Base-by-base conservation (phyloP, 352 stramenopile genomes). In the Phytophthora macrochlamydospora region DNA sequence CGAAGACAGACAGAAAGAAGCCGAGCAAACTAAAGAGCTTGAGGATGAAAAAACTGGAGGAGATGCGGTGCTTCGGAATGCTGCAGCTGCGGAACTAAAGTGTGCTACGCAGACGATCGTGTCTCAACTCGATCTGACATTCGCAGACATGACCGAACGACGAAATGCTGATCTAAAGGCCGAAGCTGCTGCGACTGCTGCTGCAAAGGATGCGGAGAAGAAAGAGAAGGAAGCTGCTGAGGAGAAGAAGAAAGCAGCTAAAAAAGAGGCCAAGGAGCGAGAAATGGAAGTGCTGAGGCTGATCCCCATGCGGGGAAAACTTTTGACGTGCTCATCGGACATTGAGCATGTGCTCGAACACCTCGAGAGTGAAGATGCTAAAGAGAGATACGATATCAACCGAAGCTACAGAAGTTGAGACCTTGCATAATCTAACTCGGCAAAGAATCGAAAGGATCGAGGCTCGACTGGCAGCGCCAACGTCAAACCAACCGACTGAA, bases 211-310 rank as follows among this genome's bases (percentile, higher is more conserved):
- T 24, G 56, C 38, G 0, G 75, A 82, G 13, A 71, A 79, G n/a
- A 77, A 71, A 13, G 79, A 83, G 43, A 74, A 78, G 31, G 76
- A 85, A 46, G 60, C 52, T n/a, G 70, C 72, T 1, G 65, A 80
- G 0, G 67, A 75, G 3, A 75, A 76, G 45, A 84, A 80, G 64
- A 67, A 62, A 12, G 53, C 56, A 1, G 71, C 73, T 2, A 73
- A 85, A 7, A 62, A 65, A 8, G 62, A 66, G 2, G 43, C 49
- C 5, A 79, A 77, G 51, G 62, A 73, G 42, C 56, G 69, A 7
- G 70, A 87, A 9, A 72, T 65, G 54, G 69, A 87, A 56, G 76
- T 89, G 7, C 48, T 90, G 31, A 70, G 69, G 1, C 45, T 87
- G 13, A 60, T 90, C 0, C 81, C 81, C 3, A 54, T 88, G 60